Conservation (phyloP, 345 rosid genomes). For the Bretschneidera sinensis region DNA sequence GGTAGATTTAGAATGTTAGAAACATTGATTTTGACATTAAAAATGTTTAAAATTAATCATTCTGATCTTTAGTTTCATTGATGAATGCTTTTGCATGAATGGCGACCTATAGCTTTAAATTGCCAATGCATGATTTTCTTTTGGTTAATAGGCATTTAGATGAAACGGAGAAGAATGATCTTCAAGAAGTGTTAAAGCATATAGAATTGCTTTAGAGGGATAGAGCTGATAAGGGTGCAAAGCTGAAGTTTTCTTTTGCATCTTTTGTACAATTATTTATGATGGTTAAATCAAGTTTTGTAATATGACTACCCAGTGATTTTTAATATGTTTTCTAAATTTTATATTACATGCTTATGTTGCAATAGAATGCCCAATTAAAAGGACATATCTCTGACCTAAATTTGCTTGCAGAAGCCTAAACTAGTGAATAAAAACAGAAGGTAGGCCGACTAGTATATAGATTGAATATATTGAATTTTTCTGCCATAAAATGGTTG, state of each 20-base stretch:
- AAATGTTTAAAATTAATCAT: slow-evolving; percentile 38
- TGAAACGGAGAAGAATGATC: slow-evolving; percentile 62
- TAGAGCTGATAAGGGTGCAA: slow-evolving; percentile 48
- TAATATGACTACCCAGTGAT: neutral
- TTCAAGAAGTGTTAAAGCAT: slow-evolving; percentile 48
- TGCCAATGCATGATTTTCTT: slow-evolving; percentile 16
- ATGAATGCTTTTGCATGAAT: neutral
- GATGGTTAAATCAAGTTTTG: neutral
- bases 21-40: slow-evolving; percentile 57
- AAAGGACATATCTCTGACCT: slow-evolving; percentile 68
- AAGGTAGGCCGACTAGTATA: slow-evolving; percentile 49
- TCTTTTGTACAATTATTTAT: neutral
- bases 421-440: slow-evolving; percentile 78
- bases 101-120: slow-evolving; percentile 5
- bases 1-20: slow-evolving; percentile 67
- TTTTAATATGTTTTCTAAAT: slow-evolving; percentile 6
- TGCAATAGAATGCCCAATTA: slow-evolving; percentile 59
- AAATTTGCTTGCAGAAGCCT: slow-evolving; percentile 91
- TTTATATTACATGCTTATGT: slow-evolving; percentile 10
- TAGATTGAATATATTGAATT: slow-evolving; percentile 16
- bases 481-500: slow-evolving; percentile 5
- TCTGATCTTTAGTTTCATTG: neutral
- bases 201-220: slow-evolving; percentile 51
- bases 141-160: slow-evolving; percentile 45
- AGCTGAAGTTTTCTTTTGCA: slow-evolving; percentile 42